Percentiles rank a stretch among this genome's conserved stretches.
Conservation (phyloP, 371 early-diverging fungal species). For the Rhizopus arrhizus region DNA sequence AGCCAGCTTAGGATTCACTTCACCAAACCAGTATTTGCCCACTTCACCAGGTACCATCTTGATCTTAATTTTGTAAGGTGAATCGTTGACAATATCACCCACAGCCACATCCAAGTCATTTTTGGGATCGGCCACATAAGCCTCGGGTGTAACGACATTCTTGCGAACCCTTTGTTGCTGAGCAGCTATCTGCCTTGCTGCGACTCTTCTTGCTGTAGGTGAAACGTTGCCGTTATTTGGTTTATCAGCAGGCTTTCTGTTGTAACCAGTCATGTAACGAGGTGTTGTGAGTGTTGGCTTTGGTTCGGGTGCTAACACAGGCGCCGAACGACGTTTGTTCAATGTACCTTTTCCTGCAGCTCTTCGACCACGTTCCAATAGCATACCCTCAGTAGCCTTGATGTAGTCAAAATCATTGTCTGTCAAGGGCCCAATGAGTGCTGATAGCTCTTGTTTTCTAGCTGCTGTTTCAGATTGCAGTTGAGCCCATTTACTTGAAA, state of each 20-base stretch:
- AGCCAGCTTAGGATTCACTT: conserved; percentile 68
- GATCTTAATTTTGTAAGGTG: conserved; percentile 46
- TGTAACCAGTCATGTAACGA: conserved; percentile 28
- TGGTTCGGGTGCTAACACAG: conserved; percentile 32
- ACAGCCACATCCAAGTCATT: conserved; percentile 75
- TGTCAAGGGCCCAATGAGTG: conserved; percentile 36
- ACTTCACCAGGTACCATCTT: conserved; percentile 63
- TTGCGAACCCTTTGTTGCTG: conserved; percentile 15
- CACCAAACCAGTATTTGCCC: conserved; percentile 77
- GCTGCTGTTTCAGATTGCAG: conserved; percentile 48
- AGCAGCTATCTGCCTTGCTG: conserved; percentile 15
- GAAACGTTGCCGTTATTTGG: conserved; percentile 16
- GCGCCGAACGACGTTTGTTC: conserved; percentile 28
- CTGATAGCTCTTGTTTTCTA: conserved; percentile 51
- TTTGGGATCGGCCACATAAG: conserved; percentile 68
- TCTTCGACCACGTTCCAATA: conserved; percentile 27
- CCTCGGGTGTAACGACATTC: conserved; percentile 23
- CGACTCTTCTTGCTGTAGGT: conserved; percentile 23
- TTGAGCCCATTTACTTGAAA: conserved; percentile 53
- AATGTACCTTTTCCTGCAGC: conserved; percentile 12
- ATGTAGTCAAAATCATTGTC: conserved; percentile 26
- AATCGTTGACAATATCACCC: conserved; percentile 69
- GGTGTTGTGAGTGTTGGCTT: conserved; percentile 36
- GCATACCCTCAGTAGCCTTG: conserved; percentile 17
- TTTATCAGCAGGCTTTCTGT: conserved; percentile 2